Percentiles rank a stretch among this genome's conserved stretches.
These are phyloP conservation scores for Penicillium aurantiogriseum DNA, from an alignment of 2,329 filamentous ascomycete species.

Conservation along the genomic window DNA sequence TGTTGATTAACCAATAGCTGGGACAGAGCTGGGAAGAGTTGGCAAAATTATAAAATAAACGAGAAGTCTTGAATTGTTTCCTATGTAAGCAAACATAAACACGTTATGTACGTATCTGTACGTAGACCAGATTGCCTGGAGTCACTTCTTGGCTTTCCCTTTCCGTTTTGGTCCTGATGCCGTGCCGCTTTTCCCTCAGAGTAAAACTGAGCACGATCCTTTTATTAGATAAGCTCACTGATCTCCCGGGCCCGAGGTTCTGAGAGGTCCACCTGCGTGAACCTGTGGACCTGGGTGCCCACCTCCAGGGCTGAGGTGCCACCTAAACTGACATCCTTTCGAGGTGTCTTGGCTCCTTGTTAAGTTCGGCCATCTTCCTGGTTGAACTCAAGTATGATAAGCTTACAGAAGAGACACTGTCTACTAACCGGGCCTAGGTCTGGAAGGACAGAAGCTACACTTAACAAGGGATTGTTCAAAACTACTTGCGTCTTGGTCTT, in stretches of 20 bases:
- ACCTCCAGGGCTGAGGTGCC: too few relatives aligned
- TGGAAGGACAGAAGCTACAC: background rate
- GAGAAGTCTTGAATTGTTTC: background rate
- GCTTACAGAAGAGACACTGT: background rate
- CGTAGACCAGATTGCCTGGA: background rate
- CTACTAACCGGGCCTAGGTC: background rate
- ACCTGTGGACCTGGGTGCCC: background rate
- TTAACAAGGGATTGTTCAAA: background rate
- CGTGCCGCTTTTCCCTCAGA: background rate
- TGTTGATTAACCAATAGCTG: slow-evolving; percentile 6
- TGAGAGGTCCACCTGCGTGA: background rate
- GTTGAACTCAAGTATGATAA: background rate
- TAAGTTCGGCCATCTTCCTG: background rate
- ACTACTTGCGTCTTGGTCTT: background rate
- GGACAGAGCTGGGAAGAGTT: background rate
- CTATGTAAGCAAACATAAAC: background rate
- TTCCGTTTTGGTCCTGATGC: background rate
- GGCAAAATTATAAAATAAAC: background rate
- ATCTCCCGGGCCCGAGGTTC: background rate
- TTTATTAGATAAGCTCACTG: background rate
- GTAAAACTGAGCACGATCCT: background rate
- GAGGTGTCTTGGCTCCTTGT: background rate
- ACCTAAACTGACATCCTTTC: background rate
- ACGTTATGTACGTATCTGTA: background rate
- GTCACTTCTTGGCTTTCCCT: background rate